phyloP scores from a whole-genome alignment of 2,329 filamentous ascomycete species.

The Alternaria dauci region DNA sequence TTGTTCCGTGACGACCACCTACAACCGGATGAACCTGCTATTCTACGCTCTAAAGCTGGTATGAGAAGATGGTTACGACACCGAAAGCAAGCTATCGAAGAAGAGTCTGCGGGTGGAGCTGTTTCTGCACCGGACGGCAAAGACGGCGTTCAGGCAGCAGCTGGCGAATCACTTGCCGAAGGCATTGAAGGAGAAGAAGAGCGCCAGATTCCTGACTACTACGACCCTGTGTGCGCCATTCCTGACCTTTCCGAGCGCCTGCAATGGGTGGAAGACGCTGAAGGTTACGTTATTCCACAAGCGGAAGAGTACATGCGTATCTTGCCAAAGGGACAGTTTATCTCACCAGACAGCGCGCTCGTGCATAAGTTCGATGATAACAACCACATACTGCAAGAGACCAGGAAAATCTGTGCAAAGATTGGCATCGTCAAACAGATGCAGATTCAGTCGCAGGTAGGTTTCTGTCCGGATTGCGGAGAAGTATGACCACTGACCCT shows the following conservation, averaged over 20 bases:
- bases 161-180: conserved; percentile 83
- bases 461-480: conserved; percentile 27
- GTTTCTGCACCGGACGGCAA: conserved; percentile 56
- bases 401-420: conserved; percentile 92
- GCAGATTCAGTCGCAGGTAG: conserved; percentile 95
- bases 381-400: conserved; percentile 95
- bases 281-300: conserved; percentile 88
- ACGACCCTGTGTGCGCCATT: conserved; percentile 84
- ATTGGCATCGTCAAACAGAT: conserved; percentile 99
- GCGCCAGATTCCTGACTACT: conserved; percentile 89
- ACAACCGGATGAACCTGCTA: conserved; percentile 85
- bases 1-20: conserved; percentile 87
- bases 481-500: conserved; percentile 22
- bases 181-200: conserved; percentile 87
- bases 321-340: conserved; percentile 77
- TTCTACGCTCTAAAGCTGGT: conserved; percentile 82
- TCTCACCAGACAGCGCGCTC: conserved; percentile 75
- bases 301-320: conserved; percentile 84
- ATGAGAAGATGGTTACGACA: conserved; percentile 90
- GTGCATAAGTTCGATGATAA: conserved; percentile 86
- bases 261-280: conserved; percentile 87
- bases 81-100: conserved; percentile 69
- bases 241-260: conserved; percentile 82
- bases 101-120: conserved; percentile 57
- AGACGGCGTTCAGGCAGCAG: conserved; percentile 59